These are phyloP conservation scores for Starmerella roubikii DNA, from an alignment of 805 yeast species.

Conservation along the genomic window DNA sequence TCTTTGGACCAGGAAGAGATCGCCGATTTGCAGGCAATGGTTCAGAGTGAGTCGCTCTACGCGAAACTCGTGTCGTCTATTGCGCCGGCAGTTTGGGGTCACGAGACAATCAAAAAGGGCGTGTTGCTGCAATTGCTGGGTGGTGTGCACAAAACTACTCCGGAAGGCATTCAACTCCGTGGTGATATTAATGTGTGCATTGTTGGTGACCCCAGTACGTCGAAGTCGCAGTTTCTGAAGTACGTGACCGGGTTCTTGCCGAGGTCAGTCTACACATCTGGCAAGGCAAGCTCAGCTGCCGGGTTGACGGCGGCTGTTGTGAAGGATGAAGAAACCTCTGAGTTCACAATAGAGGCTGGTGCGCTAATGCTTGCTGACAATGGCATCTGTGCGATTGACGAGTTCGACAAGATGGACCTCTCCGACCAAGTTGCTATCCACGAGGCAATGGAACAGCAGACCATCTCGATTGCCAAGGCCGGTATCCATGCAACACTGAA, in stretches of 20 bases:
- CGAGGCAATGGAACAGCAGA: conserved; percentile 99
- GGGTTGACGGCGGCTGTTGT: conserved; percentile 98
- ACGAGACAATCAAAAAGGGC: conserved; percentile 87
- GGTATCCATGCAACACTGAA: conserved; percentile 96
- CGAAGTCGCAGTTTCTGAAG: conserved; percentile 89
- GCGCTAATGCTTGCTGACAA: conserved; percentile 97
- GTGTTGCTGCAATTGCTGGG: conserved; percentile 76
- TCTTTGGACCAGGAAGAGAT: conserved; percentile 71
- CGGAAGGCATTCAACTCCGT: conserved; percentile 87
- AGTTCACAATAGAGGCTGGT: conserved; percentile 95
- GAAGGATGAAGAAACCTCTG: conserved; percentile 93
- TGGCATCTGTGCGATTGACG: conserved; percentile 97
- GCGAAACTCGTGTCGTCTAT: conserved; percentile 72
- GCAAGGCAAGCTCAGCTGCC: conserved; percentile 97
- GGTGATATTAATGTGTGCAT: conserved; percentile 94
- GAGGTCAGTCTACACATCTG: conserved; percentile 90
- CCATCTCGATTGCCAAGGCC: conserved; percentile 95
- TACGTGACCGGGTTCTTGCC: conserved; percentile 87
- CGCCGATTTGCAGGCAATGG: conserved; percentile 76
- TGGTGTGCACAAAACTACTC: conserved; percentile 87
- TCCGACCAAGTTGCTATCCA: conserved; percentile 96
- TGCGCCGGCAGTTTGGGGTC: conserved; percentile 95
- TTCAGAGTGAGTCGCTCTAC: conserved; percentile 73
- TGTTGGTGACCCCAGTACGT: conserved; percentile 96
- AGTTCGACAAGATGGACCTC: conserved; percentile 94